phyloP scores from a whole-genome alignment of 179 eudicot species.

The Corrigiola litoralis region DNA sequence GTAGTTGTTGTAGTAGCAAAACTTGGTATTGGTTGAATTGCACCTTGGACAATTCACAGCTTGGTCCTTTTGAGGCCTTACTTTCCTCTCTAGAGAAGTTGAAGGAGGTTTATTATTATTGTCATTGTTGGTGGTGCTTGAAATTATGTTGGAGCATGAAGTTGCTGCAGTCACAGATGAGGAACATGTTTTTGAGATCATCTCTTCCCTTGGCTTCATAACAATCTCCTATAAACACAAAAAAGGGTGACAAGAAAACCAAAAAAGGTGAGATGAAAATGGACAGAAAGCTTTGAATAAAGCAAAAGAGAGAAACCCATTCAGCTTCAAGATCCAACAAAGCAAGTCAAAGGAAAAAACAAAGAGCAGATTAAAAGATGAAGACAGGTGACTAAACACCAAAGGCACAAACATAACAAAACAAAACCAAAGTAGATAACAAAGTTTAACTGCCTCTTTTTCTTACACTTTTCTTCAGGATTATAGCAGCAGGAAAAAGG shows the following conservation, averaged over 20 bases:
- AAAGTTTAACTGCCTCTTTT: conserved; percentile 12
- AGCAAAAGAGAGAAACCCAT: conserved; percentile 2
- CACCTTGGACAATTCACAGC: conserved; percentile 67
- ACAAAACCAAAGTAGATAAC: conserved; percentile 22
- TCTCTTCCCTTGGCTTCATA: conserved; percentile 65
- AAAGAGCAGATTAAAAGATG: conserved; percentile 21
- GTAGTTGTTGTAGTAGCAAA: conserved; percentile 75
- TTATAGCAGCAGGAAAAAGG: conserved; percentile 24
- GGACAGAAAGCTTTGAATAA: neutral
- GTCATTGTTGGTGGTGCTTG: neutral
- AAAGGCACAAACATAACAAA: conserved; percentile 7
- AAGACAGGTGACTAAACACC: conserved; percentile 23
- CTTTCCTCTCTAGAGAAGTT: conserved; percentile 40
- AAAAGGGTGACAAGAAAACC: neutral
- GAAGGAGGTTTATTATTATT: conserved; percentile 19
- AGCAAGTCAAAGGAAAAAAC: conserved; percentile 21
- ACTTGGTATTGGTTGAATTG: conserved; percentile 68
- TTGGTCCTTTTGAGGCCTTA: conserved; percentile 52
- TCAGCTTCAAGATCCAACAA: conserved; percentile 27
- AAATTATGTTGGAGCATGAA: neutral
- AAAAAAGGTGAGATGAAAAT: conserved; percentile 7
- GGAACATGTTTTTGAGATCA: conserved; percentile 27
- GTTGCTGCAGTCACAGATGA: conserved; percentile 17
- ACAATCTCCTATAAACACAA: conserved; percentile 39
- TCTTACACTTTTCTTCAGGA: conserved; percentile 19